Conservation (phyloP, 768 basidiomycete genomes). For the Hemileccinum rubropunctum region DNA sequence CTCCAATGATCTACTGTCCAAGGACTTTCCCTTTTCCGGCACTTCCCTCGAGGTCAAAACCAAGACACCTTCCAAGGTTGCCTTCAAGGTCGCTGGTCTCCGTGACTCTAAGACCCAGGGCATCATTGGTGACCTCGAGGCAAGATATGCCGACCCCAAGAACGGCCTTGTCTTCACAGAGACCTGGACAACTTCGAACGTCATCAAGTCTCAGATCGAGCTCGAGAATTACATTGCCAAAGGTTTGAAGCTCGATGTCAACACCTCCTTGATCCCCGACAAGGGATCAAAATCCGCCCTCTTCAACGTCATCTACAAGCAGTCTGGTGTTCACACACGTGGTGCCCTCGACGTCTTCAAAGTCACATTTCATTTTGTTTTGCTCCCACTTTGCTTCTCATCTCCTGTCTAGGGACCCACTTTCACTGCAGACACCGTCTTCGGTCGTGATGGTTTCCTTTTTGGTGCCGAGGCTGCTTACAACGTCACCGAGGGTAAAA, state of each 20-base stretch:
- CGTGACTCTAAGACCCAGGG: slow-evolving; percentile 70
- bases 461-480: slow-evolving; percentile 95
- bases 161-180: slow-evolving; percentile 94
- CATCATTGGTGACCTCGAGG: slow-evolving; percentile 92
- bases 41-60: slow-evolving; percentile 84
- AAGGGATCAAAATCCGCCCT: slow-evolving; percentile 84
- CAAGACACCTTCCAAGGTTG: slow-evolving; percentile 81
- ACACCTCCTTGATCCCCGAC: slow-evolving; percentile 79
- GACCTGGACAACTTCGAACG: slow-evolving; percentile 93
- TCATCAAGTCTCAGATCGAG: slow-evolving; percentile 89
- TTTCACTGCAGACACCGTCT: slow-evolving; percentile 92
- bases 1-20: slow-evolving; percentile 88
- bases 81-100: slow-evolving; percentile 89
- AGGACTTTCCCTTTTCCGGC: slow-evolving; percentile 85
- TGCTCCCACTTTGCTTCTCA: neutral
- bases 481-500: slow-evolving; percentile 91
- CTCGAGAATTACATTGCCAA: slow-evolving; percentile 96
- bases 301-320: slow-evolving; percentile 88
- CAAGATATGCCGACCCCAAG: slow-evolving; percentile 87
- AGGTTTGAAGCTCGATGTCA: slow-evolving; percentile 94
- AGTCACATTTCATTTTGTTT: slow-evolving; percentile 43
- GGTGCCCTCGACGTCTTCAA: slow-evolving; percentile 92
- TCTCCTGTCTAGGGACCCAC: slow-evolving; percentile 76
- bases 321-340: slow-evolving; percentile 91
- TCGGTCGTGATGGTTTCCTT: slow-evolving; percentile 97